phyloP scores from a whole-genome alignment of 495 filamentous ascomycete genomes.

The Aspergillus ellipticus region DNA sequence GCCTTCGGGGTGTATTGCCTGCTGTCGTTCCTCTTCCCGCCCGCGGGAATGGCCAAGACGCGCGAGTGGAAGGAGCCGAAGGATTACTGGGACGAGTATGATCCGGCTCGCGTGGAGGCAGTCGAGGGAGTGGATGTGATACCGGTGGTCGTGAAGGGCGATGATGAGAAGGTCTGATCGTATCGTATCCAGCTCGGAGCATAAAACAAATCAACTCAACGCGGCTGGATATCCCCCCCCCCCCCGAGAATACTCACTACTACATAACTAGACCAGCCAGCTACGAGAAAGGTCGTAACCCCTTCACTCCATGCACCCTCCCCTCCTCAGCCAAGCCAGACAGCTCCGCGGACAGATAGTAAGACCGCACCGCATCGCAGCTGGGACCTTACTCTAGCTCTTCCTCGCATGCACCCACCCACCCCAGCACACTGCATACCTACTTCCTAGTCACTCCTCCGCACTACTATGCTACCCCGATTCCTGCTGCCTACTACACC shows the following conservation, averaged over 20 bases:
- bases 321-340: no score
- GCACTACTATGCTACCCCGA: not conserved
- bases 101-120: slow-evolving; percentile 1
- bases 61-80: slow-evolving; percentile 31
- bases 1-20: slow-evolving; percentile 26
- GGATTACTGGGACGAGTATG: slow-evolving; percentile 29
- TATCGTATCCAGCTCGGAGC: no score
- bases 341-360: no score
- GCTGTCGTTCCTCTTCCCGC: slow-evolving; percentile 10
- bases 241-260: no score
- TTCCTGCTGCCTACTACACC: not conserved
- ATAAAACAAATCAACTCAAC: not conserved
- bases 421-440: no score
- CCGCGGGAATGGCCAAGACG: slow-evolving; percentile 16
- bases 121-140: not conserved
- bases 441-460: not conserved
- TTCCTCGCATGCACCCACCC: not conserved
- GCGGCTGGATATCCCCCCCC: no score
- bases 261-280: no score
- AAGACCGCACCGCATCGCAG: no score
- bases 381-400: not conserved
- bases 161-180: not conserved
- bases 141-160: not conserved
- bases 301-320: no score
- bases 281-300: no score